Percentiles rank a stretch among this genome's conserved stretches.
These are phyloP conservation scores for Tetrahymena elliotti DNA, from an alignment of 73 alveolate species.

Conservation along the genomic window DNA sequence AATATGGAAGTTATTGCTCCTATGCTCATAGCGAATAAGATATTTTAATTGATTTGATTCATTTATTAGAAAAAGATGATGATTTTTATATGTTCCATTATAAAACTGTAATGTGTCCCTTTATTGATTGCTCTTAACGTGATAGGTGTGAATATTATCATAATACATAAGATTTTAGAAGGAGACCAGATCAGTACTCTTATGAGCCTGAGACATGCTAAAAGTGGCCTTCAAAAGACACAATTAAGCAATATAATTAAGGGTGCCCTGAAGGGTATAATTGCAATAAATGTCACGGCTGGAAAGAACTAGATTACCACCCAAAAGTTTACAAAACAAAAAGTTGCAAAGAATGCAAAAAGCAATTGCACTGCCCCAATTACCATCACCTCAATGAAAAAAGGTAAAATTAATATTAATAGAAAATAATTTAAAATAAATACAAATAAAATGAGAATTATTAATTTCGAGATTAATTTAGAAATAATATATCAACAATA, in stretches of 20 bases:
- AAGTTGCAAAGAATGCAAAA: conserved; percentile 57
- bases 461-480: no score
- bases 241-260: conserved; percentile 42
- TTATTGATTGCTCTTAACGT: conserved; percentile 48
- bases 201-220: conserved; percentile 48
- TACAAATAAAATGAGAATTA: background rate
- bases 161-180: conserved; percentile 67
- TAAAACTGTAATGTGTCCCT: conserved; percentile 62
- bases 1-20: conserved; percentile 69
- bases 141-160: conserved; percentile 67
- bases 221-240: conserved; percentile 38
- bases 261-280: conserved; percentile 60
- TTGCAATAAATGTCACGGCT: conserved; percentile 75
- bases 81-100: conserved; percentile 54
- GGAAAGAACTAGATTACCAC: conserved; percentile 87
- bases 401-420: conserved; percentile 14
- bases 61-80: conserved; percentile 32
- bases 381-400: conserved; percentile 31
- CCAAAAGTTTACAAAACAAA: conserved; percentile 65
- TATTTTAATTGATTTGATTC: conserved; percentile 41
- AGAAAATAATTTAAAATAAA: no score
- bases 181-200: conserved; percentile 50
- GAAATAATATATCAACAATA: no score
- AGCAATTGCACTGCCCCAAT: conserved; percentile 39
- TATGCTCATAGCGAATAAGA: conserved; percentile 64